Evolutionary conservation across 352 stramenopile species (phyloP).

Genomic region (Blastocystis sp.): DNA sequence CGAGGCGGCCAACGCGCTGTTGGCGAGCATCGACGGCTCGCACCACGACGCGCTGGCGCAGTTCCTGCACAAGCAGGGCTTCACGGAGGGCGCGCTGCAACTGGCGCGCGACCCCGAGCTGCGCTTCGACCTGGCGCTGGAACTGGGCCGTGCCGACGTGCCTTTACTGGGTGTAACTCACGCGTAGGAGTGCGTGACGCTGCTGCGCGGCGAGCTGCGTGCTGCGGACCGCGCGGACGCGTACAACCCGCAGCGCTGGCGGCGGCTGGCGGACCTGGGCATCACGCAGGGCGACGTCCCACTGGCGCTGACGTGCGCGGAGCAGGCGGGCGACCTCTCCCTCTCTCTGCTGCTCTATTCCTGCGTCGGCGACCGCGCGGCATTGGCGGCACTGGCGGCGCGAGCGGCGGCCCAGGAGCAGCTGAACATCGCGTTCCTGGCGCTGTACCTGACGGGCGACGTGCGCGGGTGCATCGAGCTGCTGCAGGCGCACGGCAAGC

Average conservation of each 20-base stretch:
- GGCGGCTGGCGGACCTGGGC: constrained; percentile 75
- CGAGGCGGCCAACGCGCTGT: constrained; percentile 90
- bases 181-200: constrained; percentile 94
- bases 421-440: constrained; percentile 83
- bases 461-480: constrained; percentile 91
- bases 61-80: constrained; percentile 96
- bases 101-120: constrained; percentile 83
- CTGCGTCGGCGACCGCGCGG: constrained; percentile 86
- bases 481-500: constrained; percentile 87
- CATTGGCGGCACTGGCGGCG: constrained; percentile 84
- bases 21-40: constrained; percentile 75
- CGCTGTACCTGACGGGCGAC: constrained; percentile 88
- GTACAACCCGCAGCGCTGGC: constrained; percentile 66
- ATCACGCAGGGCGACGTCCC: constrained; percentile 76
- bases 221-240: constrained; percentile 72
- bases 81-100: constrained; percentile 91
- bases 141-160: constrained; percentile 90
- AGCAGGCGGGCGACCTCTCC: constrained; percentile 90
- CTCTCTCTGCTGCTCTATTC: constrained; percentile 93
- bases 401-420: constrained; percentile 81
- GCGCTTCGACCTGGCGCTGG: constrained; percentile 94
- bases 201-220: constrained; percentile 78
- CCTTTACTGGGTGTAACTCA: constrained; percentile 77
- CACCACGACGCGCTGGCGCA: constrained; percentile 84
- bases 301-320: constrained; percentile 84